A percentile compares a stretch with the other conserved stretches of the same genome.
phyloP scores from a whole-genome alignment of 805 yeast species.

The Metschnikowia koreensis region DNA sequence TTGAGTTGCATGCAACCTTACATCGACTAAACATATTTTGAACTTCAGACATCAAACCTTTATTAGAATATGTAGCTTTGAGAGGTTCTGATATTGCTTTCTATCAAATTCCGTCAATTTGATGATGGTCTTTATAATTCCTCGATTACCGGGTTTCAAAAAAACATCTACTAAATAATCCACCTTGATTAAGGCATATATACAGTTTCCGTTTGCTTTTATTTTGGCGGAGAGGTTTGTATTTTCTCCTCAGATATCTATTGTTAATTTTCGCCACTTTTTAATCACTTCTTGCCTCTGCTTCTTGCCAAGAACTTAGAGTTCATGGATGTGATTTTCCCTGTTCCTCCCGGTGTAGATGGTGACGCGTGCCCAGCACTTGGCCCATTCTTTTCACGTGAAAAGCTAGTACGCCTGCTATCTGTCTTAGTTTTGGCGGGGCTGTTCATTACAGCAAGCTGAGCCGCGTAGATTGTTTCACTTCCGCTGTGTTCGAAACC shows the following conservation, averaged over 20 bases:
- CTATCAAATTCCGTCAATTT: no score
- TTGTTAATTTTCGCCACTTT: neutral
- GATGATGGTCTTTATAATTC: no score
- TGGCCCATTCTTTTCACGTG: constrained; percentile 23
- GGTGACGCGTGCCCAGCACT: neutral
- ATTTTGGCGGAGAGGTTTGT: neutral
- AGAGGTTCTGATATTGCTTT: no score
- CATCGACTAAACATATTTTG: no score
- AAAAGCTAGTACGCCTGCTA: constrained; percentile 37
- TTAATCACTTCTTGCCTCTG: constrained; percentile 39
- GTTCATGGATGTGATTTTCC: constrained; percentile 52
- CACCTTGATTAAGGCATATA: neutral
- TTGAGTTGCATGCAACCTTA: no score
- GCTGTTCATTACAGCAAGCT: constrained; percentile 39
- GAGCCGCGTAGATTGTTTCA: constrained; percentile 44
- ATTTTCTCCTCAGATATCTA: neutral
- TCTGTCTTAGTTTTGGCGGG: constrained; percentile 22
- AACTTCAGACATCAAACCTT: no score
- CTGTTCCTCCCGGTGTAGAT: constrained; percentile 5
- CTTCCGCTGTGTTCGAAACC: constrained; percentile 18
- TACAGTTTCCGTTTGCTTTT: neutral
- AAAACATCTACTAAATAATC: no score
- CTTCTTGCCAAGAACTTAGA: constrained; percentile 62
- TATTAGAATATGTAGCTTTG: no score
- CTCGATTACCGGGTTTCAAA: no score